phyloP scores from a whole-genome alignment of 345 rosid genomes.

The Heritiera littoralis region DNA sequence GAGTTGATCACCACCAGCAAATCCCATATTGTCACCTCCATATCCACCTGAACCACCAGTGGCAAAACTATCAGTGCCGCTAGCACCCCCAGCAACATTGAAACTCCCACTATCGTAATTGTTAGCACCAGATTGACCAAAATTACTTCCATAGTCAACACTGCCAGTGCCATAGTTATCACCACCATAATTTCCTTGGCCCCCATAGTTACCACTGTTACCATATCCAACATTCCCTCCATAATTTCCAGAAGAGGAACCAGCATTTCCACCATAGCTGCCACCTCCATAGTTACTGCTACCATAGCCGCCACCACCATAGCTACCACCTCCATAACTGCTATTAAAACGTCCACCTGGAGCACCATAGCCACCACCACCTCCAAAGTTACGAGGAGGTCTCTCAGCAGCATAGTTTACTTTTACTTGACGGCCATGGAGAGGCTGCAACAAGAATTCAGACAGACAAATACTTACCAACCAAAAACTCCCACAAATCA shows the following conservation, averaged over 20 bases:
- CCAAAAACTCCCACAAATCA: background rate
- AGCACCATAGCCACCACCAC: constrained; percentile 13
- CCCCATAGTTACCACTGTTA: constrained; percentile 24
- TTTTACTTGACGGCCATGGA: constrained; percentile 71
- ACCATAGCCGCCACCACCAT: constrained; percentile 26
- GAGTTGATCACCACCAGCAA: constrained; percentile 14
- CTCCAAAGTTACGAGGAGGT: constrained; percentile 45
- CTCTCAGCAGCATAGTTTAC: constrained; percentile 84
- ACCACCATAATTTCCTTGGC: constrained; percentile 17
- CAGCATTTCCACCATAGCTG: constrained; percentile 17
- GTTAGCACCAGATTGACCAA: constrained; percentile 24
- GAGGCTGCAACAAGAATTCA: constrained; percentile 49
- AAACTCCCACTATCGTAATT: constrained; percentile 17
- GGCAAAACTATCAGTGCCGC: background rate
- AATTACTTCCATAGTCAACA: constrained; percentile 12
- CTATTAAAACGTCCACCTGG: background rate
- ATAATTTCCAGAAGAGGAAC: background rate
- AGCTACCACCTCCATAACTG: background rate
- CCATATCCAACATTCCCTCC: constrained; percentile 19
- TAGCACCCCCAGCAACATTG: constrained; percentile 29
- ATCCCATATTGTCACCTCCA: background rate
- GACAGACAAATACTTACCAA: background rate
- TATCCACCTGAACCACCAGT: background rate
- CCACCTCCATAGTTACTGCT: constrained; percentile 33
- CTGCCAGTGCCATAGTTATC: constrained; percentile 16